Evolutionary conservation across 306 rosid genomes (phyloP).

Genomic region (Fragaria ananassa): DNA sequence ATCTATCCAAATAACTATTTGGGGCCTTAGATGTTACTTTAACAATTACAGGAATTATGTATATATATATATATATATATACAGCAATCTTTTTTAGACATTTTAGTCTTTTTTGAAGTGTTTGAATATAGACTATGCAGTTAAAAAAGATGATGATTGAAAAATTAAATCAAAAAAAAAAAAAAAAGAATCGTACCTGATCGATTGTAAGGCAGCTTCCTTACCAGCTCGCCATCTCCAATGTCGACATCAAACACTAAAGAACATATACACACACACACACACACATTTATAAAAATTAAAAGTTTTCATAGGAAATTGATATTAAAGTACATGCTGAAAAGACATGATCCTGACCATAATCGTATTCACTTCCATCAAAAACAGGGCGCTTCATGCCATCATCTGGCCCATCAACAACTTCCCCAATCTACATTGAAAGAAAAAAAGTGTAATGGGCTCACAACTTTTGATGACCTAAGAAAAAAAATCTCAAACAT

Average conservation of each 20-base stretch:
- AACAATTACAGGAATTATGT: background rate
- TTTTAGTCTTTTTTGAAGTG: background rate
- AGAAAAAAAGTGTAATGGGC: background rate
- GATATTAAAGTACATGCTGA: slow-evolving; percentile 16
- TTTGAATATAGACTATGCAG: background rate
- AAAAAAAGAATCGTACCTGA: slow-evolving; percentile 47
- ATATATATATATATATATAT: too few species aligned
- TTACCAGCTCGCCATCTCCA: slow-evolving; percentile 89
- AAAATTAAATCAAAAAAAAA: background rate
- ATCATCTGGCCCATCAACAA: slow-evolving; percentile 95
- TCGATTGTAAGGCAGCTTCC: slow-evolving; percentile 88
- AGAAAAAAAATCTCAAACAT: background rate
- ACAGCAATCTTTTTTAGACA: background rate
- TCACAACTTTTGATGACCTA: background rate
- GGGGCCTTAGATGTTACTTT: background rate
- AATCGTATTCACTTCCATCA: slow-evolving; percentile 78
- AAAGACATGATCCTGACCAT: slow-evolving; percentile 54
- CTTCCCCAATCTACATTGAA: slow-evolving; percentile 78
- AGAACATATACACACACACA: background rate
- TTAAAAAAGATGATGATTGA: too few species aligned
- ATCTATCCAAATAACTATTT: background rate
- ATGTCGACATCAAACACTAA: slow-evolving; percentile 95
- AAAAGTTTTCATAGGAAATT: slow-evolving; percentile 20
- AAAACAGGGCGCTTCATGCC: slow-evolving; percentile 48
- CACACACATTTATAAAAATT: slow-evolving; percentile 3